Evolutionary conservation across 306 rosid species (phyloP).

Genomic region (Trifolium dubium): DNA sequence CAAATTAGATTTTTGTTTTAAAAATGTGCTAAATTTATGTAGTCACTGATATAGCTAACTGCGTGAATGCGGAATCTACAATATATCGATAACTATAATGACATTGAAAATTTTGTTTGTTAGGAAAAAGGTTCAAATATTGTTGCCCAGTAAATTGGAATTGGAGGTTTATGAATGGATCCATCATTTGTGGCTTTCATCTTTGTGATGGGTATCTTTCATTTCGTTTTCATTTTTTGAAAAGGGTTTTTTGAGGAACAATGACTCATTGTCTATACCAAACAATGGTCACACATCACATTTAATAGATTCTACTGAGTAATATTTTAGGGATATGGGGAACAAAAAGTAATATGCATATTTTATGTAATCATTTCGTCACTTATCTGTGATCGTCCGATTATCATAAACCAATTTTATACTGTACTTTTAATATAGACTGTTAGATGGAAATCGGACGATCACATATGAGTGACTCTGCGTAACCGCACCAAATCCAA

Average conservation of each 20-base stretch:
- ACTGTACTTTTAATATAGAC: too few species aligned
- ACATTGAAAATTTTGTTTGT: conserved; percentile 28
- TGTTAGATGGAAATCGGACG: too few species aligned
- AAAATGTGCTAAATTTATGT: too few species aligned
- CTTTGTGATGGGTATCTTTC: not conserved
- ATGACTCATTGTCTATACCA: conserved; percentile 10
- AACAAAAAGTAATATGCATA: too few species aligned
- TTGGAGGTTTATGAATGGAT: not conserved
- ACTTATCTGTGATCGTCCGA: too few species aligned
- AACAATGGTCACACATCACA: not conserved
- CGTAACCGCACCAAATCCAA: too few species aligned
- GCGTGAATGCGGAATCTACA: not conserved
- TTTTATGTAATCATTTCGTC: too few species aligned
- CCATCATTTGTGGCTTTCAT: not conserved
- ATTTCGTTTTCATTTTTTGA: conserved; percentile 20
- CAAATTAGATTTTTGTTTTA: too few species aligned
- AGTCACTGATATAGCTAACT: too few species aligned
- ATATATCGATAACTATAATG: conserved; percentile 16
- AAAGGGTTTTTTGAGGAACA: not conserved
- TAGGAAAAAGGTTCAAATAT: not conserved
- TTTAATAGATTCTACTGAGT: too few species aligned
- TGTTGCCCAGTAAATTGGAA: not conserved
- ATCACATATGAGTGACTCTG: too few species aligned
- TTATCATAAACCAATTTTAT: too few species aligned
- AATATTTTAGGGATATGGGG: conserved; percentile 5